These are phyloP conservation scores for Backusella morwellensis DNA, from an alignment of 192 early-diverging fungal genomes.

Conservation along the genomic window DNA sequence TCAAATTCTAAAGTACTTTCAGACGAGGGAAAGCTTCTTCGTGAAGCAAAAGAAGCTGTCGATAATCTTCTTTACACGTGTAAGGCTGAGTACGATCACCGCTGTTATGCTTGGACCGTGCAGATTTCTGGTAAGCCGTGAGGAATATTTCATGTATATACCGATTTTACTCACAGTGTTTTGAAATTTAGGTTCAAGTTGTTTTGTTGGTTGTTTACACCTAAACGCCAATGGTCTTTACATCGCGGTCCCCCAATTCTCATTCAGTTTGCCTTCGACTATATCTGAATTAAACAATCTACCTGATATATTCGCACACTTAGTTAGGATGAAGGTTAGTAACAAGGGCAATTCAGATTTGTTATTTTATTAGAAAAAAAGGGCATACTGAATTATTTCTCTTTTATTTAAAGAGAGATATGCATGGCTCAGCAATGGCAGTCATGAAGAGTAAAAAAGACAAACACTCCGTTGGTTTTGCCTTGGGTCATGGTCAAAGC, in stretches of 20 bases:
- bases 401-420: not conserved
- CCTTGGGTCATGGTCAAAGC: not conserved
- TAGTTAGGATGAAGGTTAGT: not conserved
- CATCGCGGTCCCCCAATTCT: not conserved
- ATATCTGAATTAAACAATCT: not conserved
- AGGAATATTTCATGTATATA: not conserved
- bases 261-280: not conserved
- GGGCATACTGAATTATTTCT: not conserved
- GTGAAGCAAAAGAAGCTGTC: not conserved
- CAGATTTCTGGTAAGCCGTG: not conserved
- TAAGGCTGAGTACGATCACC: not conserved
- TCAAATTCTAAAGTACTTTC: not conserved
- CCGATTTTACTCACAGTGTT: not conserved
- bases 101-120: not conserved
- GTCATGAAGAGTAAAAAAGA: not conserved
- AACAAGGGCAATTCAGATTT: not conserved
- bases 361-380: not conserved
- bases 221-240: not conserved
- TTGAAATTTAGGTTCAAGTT: not conserved
- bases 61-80: not conserved
- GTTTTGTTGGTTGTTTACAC: not conserved
- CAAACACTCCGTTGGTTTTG: not conserved
- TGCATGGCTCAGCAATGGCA: not conserved
- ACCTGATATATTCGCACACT: no score
- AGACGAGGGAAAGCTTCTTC: not conserved